Percentiles rank a stretch among this genome's conserved stretches.
These are phyloP conservation scores for Pichia pseudocactophila DNA, from an alignment of 805 yeast genomes.

Conservation along the genomic window DNA sequence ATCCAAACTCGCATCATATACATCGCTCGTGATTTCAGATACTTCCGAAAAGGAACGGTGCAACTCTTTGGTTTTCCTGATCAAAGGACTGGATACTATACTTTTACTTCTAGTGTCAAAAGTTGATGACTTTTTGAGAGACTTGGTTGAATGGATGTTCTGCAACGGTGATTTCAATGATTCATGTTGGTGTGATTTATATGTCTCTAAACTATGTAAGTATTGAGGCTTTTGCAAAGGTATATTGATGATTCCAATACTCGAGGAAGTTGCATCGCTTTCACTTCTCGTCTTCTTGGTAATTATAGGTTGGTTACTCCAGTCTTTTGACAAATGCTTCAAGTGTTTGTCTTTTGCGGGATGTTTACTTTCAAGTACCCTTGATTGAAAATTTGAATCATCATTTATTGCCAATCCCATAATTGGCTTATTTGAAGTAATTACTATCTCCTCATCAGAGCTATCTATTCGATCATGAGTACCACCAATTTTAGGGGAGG, in stretches of 20 bases:
- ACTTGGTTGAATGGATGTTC: neutral
- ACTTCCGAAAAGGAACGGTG: neutral
- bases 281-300: too few species aligned
- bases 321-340: too few species aligned
- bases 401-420: too few species aligned
- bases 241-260: neutral
- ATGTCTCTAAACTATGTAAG: neutral
- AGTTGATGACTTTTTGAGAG: neutral
- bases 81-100: too few species aligned
- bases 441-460: neutral
- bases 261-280: conserved; percentile 1
- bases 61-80: neutral
- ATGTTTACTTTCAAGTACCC: too few species aligned
- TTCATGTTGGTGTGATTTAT: too few species aligned
- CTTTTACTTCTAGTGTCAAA: neutral
- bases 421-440: too few species aligned
- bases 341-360: too few species aligned
- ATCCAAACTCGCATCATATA: neutral
- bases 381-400: too few species aligned
- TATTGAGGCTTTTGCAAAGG: neutral
- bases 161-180: neutral
- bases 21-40: conserved; percentile 4
- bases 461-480: neutral
- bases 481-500: conserved; percentile 1
- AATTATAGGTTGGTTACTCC: too few species aligned